phyloP scores from a whole-genome alignment of 331 rosid genomes.

The Quercus phellos region DNA sequence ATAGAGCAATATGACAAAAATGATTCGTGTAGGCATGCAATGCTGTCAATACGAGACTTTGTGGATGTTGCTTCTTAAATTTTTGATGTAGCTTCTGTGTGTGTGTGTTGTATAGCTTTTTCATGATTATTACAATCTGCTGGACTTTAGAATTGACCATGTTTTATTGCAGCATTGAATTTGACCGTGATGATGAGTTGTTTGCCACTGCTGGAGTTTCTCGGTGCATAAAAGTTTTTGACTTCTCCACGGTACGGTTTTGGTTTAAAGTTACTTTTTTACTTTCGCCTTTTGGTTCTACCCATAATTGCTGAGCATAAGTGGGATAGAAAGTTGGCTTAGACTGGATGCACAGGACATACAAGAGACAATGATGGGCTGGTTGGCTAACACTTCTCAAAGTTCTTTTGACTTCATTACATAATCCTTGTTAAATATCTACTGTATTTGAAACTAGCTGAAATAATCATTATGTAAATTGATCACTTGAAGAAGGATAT shows the following conservation, averaged over 20 bases:
- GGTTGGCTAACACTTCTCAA: not conserved
- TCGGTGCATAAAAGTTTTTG: constrained; percentile 89
- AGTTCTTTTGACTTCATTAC: not conserved
- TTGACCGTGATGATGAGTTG: constrained; percentile 85
- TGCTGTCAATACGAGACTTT: not conserved
- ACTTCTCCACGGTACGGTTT: constrained; percentile 70
- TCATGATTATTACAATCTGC: constrained; percentile 2
- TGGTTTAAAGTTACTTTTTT: not conserved
- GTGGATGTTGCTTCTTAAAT: not conserved
- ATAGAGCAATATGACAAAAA: not conserved
- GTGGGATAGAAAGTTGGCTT: not conserved
- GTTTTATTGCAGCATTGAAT: constrained; percentile 81
- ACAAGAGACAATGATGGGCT: not conserved
- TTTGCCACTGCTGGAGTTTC: constrained; percentile 99
- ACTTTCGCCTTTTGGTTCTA: not conserved
- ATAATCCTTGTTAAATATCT: constrained; percentile 2
- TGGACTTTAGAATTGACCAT: constrained; percentile 21
- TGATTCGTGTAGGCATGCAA: not conserved
- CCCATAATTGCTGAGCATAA: not conserved
- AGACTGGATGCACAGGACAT: not conserved
- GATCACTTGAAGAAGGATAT: not conserved
- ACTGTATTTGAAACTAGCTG: not conserved
- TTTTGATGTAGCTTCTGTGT: not conserved
- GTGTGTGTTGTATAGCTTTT: not conserved
- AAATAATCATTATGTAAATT: not conserved